A percentile compares a stretch with the other conserved stretches of the same genome.
Evolutionary conservation across 345 rosid genomes (phyloP).

Genomic region (Melaleuca alternifolia): DNA sequence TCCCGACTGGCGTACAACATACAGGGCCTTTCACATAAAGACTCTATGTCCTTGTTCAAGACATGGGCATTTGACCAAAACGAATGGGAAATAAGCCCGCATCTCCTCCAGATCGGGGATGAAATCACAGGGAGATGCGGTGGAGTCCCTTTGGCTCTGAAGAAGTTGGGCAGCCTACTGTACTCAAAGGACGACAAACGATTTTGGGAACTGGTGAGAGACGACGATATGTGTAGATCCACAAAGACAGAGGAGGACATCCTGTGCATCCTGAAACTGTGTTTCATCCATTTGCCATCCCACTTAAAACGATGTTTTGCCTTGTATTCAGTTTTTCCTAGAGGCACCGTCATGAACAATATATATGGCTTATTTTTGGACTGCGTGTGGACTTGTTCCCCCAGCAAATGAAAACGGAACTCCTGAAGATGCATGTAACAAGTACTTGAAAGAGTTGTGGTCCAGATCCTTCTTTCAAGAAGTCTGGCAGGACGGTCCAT

Average conservation of each 20-base stretch:
- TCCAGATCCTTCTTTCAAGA: constrained; percentile 10
- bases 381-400: background rate
- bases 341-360: background rate
- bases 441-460: constrained; percentile 4
- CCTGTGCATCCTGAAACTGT: background rate
- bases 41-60: background rate
- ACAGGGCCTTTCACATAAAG: background rate
- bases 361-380: background rate
- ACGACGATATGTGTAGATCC: background rate
- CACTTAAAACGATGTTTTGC: background rate
- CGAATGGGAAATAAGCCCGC: background rate
- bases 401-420: background rate
- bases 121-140: background rate
- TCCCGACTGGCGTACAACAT: background rate
- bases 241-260: background rate
- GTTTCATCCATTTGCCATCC: background rate
- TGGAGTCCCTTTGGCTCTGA: background rate
- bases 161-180: background rate
- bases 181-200: background rate
- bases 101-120: background rate
- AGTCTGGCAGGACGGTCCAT: background rate
- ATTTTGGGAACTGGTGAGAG: background rate
- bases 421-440: constrained; percentile 1
- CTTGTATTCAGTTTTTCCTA: background rate
- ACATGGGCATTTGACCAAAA: background rate